Base-by-base conservation (phyloP, 2,329 filamentous ascomycete genomes). In the Dactylellina drechsleri region DNA sequence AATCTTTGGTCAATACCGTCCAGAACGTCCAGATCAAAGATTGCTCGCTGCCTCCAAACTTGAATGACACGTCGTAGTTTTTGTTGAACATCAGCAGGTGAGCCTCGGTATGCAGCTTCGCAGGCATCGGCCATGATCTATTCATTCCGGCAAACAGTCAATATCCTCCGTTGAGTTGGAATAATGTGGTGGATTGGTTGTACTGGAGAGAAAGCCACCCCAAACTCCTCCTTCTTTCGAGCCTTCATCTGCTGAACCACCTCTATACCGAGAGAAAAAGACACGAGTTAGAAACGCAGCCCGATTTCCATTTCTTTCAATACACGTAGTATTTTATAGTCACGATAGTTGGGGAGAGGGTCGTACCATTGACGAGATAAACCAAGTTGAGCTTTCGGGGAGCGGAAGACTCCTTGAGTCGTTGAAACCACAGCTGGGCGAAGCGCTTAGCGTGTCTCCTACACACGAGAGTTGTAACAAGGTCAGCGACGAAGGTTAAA, bases 191-290 rank as follows among this genome's bases (percentile, higher is more conserved):
- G 18, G 20, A 52, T 50, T 20, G 16, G 53, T 82, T 82, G 77
- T 76, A 86, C 87, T 3, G 95, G 93, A 53, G 94, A 91, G 82
- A 97, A 98, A 6, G 95, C 94, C 76, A 91, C 87, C 13, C 97
- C 87, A 79, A 99, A 99, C 79, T 99, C 95, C 62, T 93, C 89
- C 82, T 96, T 97, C 77, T 91, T 90, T 41, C 94, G 90, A 56
- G 92, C 94, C 82, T 96, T 96, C 23, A 93, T 97, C 81, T 98
- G 95, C 81, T 99, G 95, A 20, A 92, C 91, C 71, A 99, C 93
- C 85, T 99, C 95, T 95, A 80, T 65, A 57, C 56, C 40, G n/a
- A 75, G 72, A 43, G 23, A 23, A 2, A 23, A 2, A 23, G n/a
- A 47, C 8, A 23, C 16, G 1, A 16, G 31, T 74, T 61, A 70